phyloP scores from a whole-genome alignment of 1,139 yeast species.

The Hansenula sp. region DNA sequence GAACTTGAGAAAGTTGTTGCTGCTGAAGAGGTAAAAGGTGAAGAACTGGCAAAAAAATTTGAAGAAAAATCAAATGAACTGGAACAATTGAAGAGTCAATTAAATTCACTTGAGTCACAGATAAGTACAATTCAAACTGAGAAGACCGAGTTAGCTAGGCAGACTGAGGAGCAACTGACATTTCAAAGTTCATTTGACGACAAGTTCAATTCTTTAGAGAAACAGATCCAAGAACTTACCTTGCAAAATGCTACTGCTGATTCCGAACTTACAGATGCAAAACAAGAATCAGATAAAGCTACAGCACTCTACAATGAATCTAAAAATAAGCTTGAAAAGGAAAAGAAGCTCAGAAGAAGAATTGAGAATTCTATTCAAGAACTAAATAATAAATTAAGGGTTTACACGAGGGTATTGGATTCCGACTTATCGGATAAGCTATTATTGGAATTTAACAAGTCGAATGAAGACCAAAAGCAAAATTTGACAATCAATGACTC shows the following conservation, averaged over 20 bases:
- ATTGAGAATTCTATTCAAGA: constrained; percentile 53
- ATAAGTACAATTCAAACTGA: neutral
- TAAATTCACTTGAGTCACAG: neutral
- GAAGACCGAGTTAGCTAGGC: constrained; percentile 1
- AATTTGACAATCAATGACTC: constrained; percentile 1
- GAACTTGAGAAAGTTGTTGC: constrained; percentile 5
- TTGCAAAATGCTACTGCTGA: neutral
- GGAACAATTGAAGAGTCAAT: constrained; percentile 1
- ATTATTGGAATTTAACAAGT: neutral
- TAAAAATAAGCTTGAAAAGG: constrained; percentile 25
- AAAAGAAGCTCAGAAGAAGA: constrained; percentile 31
- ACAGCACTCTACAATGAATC: constrained; percentile 15
- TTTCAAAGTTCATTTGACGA: neutral
- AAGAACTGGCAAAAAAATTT: constrained; percentile 9
- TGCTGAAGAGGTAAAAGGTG: constrained; percentile 12
- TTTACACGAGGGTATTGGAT: constrained; percentile 24
- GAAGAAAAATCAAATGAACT: constrained; percentile 6
- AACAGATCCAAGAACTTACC: constrained; percentile 2
- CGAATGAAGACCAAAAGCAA: neutral
- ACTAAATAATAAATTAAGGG: constrained; percentile 34
- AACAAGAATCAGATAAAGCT: neutral
- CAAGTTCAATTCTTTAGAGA: constrained; percentile 2
- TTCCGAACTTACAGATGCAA: neutral
- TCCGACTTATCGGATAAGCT: neutral
- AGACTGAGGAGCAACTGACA: neutral